These are phyloP conservation scores for Vitis amurensis DNA, from an alignment of 164 flowering plant species.

Conservation along the genomic window DNA sequence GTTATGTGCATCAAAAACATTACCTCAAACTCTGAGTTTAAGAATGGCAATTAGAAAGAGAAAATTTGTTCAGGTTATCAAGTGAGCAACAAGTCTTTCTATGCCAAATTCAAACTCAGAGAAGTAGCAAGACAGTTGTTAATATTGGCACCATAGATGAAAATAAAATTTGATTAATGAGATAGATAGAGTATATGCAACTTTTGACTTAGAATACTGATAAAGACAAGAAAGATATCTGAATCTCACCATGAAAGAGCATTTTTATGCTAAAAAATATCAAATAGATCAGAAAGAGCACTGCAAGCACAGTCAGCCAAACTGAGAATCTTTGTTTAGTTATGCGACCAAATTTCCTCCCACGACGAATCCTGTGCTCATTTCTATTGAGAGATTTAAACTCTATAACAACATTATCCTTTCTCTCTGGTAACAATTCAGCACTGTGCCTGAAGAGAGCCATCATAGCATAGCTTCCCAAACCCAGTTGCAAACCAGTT, in stretches of 20 bases:
- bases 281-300: slow-evolving; percentile 36
- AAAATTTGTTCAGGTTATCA: too few species aligned
- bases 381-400: slow-evolving; percentile 19
- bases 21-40: too few species aligned
- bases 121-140: too few species aligned
- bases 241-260: slow-evolving; percentile 52
- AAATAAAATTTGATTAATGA: too few species aligned
- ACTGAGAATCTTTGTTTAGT: slow-evolving; percentile 35
- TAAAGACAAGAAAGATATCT: neutral
- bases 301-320: slow-evolving; percentile 43
- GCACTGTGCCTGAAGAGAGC: slow-evolving; percentile 26
- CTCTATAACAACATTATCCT: slow-evolving; percentile 25
- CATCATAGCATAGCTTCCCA: slow-evolving; percentile 32
- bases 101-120: too few species aligned
- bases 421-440: slow-evolving; percentile 45
- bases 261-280: slow-evolving; percentile 42
- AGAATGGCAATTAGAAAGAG: too few species aligned
- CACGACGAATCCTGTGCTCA: slow-evolving; percentile 46
- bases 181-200: too few species aligned
- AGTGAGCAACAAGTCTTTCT: too few species aligned
- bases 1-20: too few species aligned
- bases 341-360: slow-evolving; percentile 50
- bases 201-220: too few species aligned
- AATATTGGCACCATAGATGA: too few species aligned
- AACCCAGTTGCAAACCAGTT: slow-evolving; percentile 5